Base-by-base conservation (phyloP, 768 basidiomycete species). In the Amanita pseudoporphyria region DNA sequence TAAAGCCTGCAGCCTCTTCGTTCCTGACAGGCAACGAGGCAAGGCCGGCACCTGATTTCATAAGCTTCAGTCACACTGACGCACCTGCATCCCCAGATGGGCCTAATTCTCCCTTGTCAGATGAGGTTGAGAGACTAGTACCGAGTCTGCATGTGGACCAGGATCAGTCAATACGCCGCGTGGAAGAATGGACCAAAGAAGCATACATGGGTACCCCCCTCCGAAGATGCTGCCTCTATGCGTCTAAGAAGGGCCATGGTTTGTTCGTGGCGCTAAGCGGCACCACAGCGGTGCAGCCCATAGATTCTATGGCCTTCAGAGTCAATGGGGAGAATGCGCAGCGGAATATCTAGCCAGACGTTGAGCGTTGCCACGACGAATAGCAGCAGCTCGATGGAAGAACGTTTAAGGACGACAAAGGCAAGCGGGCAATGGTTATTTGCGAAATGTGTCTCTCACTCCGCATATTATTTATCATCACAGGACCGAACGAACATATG, bases 401-500 rank as follows among this genome's bases (percentile, higher is more conserved):
- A 89, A 58, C 79, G 87, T 87, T 81, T 67, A 97, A 95, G 70
- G 86, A 95, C 58, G 93, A 99, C 64, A 84, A 84, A 61, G 70
- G 72, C 10, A 94, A 89, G 66, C 78, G 96, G 36, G 78, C 81
- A 14, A 82, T 81, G 67, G 77, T 98, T 28, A 73, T 97, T 53
- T 78, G 82, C 43, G 96, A 99, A 71, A 96, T 99, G n/a, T 55
- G 77, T 97, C 43, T 76, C 84, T 92, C 92, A 66, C 54, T 30
- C 37, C n/a, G 7, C 36, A 30, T 52, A 45, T 18, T 39, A 28
- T n/a, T 48, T 52, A 58, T 14, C 50, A 46, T 49, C 37, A 26
- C 51, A 91, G 90, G 58, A 98, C 95, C 37, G 96, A 99, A 66
- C 76, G 87, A 53, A 92, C 93, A 1, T 99, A 99, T 65, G 89